A percentile compares a stretch with the other conserved stretches of the same genome.
Conservation (phyloP, 2,329 filamentous ascomycete genomes). For the Phaeosphaeriaceae sp. region DNA sequence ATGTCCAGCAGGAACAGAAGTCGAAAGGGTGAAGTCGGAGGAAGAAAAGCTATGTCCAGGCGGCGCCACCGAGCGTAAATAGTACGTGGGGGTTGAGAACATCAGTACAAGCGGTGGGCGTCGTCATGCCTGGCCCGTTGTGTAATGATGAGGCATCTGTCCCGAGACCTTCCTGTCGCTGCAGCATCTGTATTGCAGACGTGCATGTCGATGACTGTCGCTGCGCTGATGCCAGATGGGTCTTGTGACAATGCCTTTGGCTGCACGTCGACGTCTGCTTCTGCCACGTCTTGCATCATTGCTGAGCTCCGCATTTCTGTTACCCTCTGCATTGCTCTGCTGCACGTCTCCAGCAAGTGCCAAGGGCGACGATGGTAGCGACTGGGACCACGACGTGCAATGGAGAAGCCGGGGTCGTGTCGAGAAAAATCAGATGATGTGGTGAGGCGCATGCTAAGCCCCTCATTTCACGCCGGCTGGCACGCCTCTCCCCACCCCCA, state of each 20-base stretch:
- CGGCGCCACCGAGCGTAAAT: constrained; percentile 27
- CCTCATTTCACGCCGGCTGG: constrained; percentile 22
- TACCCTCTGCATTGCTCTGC: constrained; percentile 30
- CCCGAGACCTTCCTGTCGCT: constrained; percentile 5
- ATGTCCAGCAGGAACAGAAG: background rate
- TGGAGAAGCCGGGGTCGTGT: constrained; percentile 21
- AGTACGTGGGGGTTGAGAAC: constrained; percentile 29
- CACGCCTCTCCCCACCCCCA: constrained; percentile 45
- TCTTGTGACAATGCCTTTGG: constrained; percentile 32
- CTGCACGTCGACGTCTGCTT: constrained; percentile 24
- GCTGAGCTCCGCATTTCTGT: constrained; percentile 21
- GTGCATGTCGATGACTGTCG: constrained; percentile 18
- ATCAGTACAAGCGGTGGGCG: constrained; percentile 11
- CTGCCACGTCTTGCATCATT: constrained; percentile 45
- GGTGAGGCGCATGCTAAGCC: constrained; percentile 25
- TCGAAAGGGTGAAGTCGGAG: constrained; percentile 17
- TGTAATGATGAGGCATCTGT: constrained; percentile 18
- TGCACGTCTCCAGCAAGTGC: constrained; percentile 22
- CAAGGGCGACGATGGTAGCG: constrained; percentile 14
- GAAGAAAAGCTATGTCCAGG: constrained; percentile 23
- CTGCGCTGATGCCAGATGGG: constrained; percentile 31
- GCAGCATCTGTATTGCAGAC: background rate
- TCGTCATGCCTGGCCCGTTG: constrained; percentile 13
- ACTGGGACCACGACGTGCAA: constrained; percentile 41
- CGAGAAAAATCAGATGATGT: constrained; percentile 47